Evolutionary conservation across 2,329 filamentous ascomycete genomes (phyloP), one percentile per base, ranked within the genome.

Genomic region (Aspergillus sp.): DNA sequence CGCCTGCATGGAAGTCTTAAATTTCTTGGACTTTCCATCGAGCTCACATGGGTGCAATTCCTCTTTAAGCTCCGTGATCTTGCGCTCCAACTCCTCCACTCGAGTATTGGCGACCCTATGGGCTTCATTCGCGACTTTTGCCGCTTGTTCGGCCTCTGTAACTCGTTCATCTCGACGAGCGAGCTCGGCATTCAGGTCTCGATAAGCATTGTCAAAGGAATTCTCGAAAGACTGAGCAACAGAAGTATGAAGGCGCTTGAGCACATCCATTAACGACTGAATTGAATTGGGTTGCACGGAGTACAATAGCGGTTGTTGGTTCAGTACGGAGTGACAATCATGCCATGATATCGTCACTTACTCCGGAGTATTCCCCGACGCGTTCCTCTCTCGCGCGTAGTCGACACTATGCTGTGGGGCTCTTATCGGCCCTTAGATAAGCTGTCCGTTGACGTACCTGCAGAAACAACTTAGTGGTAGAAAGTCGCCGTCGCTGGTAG

Each of bases 191-290:
- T 58, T 50, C 36, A 65, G 42, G 6, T 55, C 47, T 38, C 46
- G 49, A 43, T 62, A 62, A 12, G 60, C 63, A 47, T 57, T 49
- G 29, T 59, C 50, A 40, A 68, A 63, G 4, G 55, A 54, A 6
- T 47, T 46, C 29, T 64, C 58, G 42, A 60, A 60, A 26, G 51
- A 45, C 30, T 61, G 53, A 28, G 57, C 44, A 41, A 67, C 47
- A 42, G 62, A 61, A 35, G 45, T 44, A 40, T 64, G 63, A 30
- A 67, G 56, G 9, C 56, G 52, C 42, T 58, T 59, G 27, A 68
- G 42, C 29, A 57, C 44, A 29, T 67, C 65, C 65, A 68, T 63
- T n/a, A 44, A 42, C 41, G 10, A 44, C 19, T 19, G 19, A 19
- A 19, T 19, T 19, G 19, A 32, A 39, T 43, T 45, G 36, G 39